phyloP scores from a whole-genome alignment of 371 early-diverging fungal genomes.

The Conidiobolus incongruus region DNA sequence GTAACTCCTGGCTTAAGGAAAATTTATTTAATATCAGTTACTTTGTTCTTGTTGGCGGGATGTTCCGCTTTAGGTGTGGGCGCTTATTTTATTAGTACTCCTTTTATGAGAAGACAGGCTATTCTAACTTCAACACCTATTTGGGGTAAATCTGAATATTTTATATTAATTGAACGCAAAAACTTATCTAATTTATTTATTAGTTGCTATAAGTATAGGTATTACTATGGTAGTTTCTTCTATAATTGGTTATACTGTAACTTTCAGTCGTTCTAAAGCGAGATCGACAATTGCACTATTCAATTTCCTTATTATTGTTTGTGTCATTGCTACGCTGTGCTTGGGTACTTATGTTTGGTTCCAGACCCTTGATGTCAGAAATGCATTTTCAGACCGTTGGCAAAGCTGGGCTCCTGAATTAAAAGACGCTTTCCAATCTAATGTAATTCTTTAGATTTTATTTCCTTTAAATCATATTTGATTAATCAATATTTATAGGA shows the following conservation, averaged over 20 bases:
- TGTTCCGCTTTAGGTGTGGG: constrained; percentile 1
- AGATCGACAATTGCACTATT: background rate
- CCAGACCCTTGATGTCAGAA: background rate
- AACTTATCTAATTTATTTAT: background rate
- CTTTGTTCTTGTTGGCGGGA: background rate
- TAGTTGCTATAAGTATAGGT: constrained; percentile 4
- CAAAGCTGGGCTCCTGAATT: background rate
- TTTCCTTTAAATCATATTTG: no score
- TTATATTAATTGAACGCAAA: background rate
- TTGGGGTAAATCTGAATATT: no score
- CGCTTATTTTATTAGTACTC: constrained; percentile 2
- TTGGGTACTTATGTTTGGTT: constrained; percentile 5
- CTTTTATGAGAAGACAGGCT: background rate
- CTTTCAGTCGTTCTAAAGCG: background rate
- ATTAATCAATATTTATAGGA: constrained; percentile 2
- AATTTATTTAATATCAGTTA: no score
- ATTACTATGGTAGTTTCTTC: background rate
- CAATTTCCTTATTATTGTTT: background rate
- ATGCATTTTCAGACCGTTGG: background rate
- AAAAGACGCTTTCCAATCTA: background rate
- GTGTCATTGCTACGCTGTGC: background rate
- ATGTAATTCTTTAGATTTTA: no score
- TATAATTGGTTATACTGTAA: background rate
- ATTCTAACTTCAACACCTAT: background rate
- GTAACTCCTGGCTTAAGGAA: background rate